These are phyloP conservation scores for Cadophora sp. DNA, from an alignment of 2,329 filamentous ascomycete genomes.

Conservation along the genomic window DNA sequence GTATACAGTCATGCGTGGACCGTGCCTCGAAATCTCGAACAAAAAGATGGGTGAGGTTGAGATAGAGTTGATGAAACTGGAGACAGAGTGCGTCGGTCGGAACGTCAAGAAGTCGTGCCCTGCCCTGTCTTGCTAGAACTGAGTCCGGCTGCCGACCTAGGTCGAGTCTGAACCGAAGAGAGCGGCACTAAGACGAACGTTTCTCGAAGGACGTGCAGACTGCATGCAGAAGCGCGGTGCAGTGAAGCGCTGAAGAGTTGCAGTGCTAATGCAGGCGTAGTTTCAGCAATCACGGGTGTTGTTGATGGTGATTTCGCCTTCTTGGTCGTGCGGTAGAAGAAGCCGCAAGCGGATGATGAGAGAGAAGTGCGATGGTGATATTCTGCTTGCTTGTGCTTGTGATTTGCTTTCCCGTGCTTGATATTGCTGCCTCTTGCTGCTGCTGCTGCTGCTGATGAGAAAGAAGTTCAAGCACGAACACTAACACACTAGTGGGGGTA, in stretches of 20 bases:
- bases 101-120: slow-evolving; percentile 20
- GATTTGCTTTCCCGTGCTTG: background rate
- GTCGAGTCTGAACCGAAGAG: slow-evolving; percentile 6
- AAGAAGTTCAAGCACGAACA: background rate
- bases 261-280: background rate
- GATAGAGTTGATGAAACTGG: slow-evolving; percentile 32
- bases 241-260: background rate
- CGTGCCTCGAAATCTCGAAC: slow-evolving; percentile 7
- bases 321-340: background rate
- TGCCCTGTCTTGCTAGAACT: background rate
- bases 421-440: background rate
- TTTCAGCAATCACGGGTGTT: background rate
- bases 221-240: slow-evolving; percentile 12
- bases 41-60: slow-evolving; percentile 30
- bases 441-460: background rate
- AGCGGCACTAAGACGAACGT: slow-evolving; percentile 12
- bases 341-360: background rate
- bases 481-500: slow-evolving; percentile 13
- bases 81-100: slow-evolving; percentile 18
- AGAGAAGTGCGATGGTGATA: background rate
- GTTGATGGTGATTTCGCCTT: background rate
- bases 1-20: slow-evolving; percentile 28
- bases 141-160: slow-evolving; percentile 10
- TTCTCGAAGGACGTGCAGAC: slow-evolving; percentile 20
- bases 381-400: background rate